Evolutionary conservation across 495 filamentous ascomycete genomes (phyloP), one percentile per base, ranked within the genome.

Genomic region (Penicillium herquei): DNA sequence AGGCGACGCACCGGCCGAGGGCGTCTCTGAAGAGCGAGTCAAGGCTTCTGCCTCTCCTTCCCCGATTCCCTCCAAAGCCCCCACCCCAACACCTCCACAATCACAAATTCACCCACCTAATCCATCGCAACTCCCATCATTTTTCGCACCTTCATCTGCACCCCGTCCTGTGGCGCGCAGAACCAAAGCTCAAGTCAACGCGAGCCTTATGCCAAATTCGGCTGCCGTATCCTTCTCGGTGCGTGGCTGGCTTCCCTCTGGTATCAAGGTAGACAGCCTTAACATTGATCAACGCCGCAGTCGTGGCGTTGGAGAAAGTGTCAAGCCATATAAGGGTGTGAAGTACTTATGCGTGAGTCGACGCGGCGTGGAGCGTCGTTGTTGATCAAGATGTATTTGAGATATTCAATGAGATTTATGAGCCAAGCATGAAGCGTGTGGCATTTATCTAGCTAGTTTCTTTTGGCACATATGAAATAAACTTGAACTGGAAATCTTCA

Each of bases 241-340:
- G 12, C 92, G 91, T 68, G 95, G 95, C 11, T 98, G 94, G 94
- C 73, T 98, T 57, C 85, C 92, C 6, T 98, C 94, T 65, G 94
- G 94, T 30, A 87, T 99, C 55, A 92, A 84, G 66, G 91, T 99
- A 3, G 94, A 98, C 49, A 91, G 89, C 63, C 80, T 99, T 50
- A 79, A 83, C 34, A 79, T 99, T 44, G 92, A 97, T 64, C 76
- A 81, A n/a, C 85, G 89, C 61, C 91, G 86, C 75, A 95, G 90
- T 71, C 81, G 87, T 31, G 94, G 94, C 3, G 57, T 99, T 10
- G 92, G 91, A 0, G 90, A 96, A 61, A 84, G 87, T 10, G 83
- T 98, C 41, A 92, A 90, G 70, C 94, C 95, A 39, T 99, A 96
- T 70, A 99, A 98, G 76, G 95, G 94, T 11, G 94, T 98, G 44